Base-by-base conservation (phyloP, 805 yeast species). In the Hanseniaspora pseudoguilliermondii region DNA sequence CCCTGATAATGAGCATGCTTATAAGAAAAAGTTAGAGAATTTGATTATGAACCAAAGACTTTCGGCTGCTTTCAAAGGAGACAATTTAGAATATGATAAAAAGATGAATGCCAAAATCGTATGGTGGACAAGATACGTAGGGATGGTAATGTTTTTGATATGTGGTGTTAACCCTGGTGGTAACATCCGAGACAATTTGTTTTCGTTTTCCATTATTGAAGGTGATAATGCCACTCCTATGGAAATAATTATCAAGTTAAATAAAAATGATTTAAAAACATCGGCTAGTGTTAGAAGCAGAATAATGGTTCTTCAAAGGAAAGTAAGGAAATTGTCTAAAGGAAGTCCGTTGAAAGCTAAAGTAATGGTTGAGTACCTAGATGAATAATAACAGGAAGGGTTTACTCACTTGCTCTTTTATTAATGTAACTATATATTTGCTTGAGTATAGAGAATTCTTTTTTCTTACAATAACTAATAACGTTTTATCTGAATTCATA, bases 131-230 rank as follows among this genome's bases (percentile, higher is more conserved):
- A 75, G 79, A 63, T 82, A 80, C 62, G 73, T 81, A 59, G 91
- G 91, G 29, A 78, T 82, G 54, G 75, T 84, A 60, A 82, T 84
- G 86, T 83, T 80, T 65, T 84, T 84, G 47, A 78, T 84, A 47
- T 84, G 90, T 66, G 88, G 88, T 65, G 83, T 84, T 54, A 85
- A 82, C 65, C 91, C 91, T 6, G 89, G 89, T 57, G 91, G 90
- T 21, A 81, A 81, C 63, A 82, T 84, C 32, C 74, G 85, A 61
- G 84, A 80, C 35, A 80, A 80, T 27, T 75, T 76, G 16, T 76
- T 75, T 64, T 72, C 71, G 57, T 79, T 75, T 68, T 73, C 71
- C 49, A 64, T 70, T 47, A 61, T 63, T 18, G 27, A 20, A 34
- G 18, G 35, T 6, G 39, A 20, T 20, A 15, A 46, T 5, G 39